These are phyloP conservation scores for Tieghemostelium lacteum DNA, from an alignment of 78 protist genomes.

Conservation along the genomic window DNA sequence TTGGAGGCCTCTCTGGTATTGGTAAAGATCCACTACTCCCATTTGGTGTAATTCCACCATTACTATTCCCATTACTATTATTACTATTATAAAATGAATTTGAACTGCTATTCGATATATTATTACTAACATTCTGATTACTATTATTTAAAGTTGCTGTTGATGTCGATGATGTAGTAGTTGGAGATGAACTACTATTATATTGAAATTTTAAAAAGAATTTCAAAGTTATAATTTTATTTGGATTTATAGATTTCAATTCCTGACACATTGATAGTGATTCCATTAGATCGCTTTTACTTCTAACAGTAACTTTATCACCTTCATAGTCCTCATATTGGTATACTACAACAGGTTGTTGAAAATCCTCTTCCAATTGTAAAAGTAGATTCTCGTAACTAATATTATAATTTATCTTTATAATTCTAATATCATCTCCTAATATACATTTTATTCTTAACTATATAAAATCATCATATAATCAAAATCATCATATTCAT, in stretches of 20 bases:
- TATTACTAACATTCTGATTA: background rate
- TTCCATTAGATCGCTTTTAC: conserved; percentile 33
- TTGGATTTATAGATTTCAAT: conserved; percentile 20
- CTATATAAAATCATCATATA: conserved; percentile 4
- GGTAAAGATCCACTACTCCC: background rate
- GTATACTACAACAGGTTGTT: conserved; percentile 1
- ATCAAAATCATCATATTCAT: no score
- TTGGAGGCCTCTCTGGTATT: background rate
- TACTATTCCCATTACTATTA: conserved; percentile 20
- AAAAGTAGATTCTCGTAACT: conserved; percentile 9
- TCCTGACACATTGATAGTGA: conserved; percentile 35
- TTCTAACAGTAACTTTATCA: conserved; percentile 25
- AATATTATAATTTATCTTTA: conserved; percentile 15
- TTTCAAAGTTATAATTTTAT: conserved; percentile 4
- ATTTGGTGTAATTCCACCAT: conserved; percentile 2
- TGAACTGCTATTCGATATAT: no score
- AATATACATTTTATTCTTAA: conserved; percentile 61
- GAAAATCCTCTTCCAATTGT: conserved; percentile 59
- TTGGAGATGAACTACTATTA: no score
- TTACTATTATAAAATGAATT: background rate
- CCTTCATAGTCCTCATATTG: conserved; percentile 69
- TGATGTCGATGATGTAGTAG: conserved; percentile 3
- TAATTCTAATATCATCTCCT: conserved; percentile 69
- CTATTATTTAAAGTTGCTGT: background rate
- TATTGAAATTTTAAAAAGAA: conserved; percentile 43